phyloP scores from a whole-genome alignment of 352 stramenopile genomes.

The Thalassiosira livingstoniorum region DNA sequence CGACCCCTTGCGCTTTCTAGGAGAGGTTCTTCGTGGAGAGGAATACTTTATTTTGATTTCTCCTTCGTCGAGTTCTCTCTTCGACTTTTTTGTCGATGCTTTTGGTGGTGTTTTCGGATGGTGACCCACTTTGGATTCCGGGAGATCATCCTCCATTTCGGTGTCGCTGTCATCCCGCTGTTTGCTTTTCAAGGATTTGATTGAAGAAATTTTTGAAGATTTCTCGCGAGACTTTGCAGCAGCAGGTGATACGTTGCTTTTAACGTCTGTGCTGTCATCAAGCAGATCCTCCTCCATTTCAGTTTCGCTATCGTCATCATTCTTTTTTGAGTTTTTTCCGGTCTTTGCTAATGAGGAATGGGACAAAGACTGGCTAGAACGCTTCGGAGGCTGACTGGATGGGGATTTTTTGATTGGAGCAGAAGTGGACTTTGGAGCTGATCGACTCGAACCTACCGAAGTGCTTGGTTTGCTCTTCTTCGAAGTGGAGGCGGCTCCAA shows the following conservation, averaged over 20 bases:
- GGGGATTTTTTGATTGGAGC: not conserved
- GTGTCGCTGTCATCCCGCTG: not conserved
- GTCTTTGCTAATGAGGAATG: not conserved
- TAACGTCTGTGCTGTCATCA: too few relatives aligned
- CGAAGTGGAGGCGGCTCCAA: conserved; percentile 33
- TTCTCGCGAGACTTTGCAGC: not conserved
- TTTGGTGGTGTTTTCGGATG: not conserved
- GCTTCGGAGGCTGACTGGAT: not conserved
- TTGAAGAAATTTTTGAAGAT: not conserved
- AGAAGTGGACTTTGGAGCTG: too few relatives aligned
- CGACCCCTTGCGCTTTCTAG: conserved; percentile 2
- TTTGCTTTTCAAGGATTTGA: not conserved
- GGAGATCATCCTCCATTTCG: not conserved
- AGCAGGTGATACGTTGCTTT: not conserved
- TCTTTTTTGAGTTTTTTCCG: not conserved
- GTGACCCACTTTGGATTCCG: not conserved
- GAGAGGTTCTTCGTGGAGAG: conserved; percentile 13
- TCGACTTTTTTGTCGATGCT: not conserved
- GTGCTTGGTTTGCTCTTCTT: conserved; percentile 42
- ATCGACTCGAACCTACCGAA: not conserved
- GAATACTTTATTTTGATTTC: not conserved
- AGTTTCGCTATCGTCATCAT: not conserved
- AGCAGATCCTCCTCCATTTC: too few relatives aligned
- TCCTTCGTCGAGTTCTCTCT: not conserved
- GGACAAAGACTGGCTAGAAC: not conserved